Percentiles rank a stretch among this genome's conserved stretches.
Conservation (phyloP, 495 filamentous ascomycete species). For the Penicillium manginii region DNA sequence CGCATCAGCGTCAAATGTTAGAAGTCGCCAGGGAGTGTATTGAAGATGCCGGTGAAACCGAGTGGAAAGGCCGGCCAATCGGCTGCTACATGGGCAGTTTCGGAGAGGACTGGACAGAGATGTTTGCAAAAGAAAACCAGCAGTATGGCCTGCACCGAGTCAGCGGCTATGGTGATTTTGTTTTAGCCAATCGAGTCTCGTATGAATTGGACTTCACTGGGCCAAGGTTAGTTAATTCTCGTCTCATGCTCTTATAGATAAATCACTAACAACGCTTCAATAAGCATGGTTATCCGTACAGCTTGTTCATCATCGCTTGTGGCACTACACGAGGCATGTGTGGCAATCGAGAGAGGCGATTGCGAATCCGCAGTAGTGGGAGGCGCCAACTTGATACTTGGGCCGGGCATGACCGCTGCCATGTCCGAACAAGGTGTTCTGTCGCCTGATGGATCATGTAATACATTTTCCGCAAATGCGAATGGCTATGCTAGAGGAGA, state of each 20-base stretch:
- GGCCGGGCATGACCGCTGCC: slow-evolving; percentile 32
- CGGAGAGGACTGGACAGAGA: slow-evolving; percentile 42
- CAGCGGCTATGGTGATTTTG: slow-evolving; percentile 28
- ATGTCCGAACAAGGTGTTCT: slow-evolving; percentile 37
- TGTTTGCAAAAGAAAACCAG: slow-evolving; percentile 31
- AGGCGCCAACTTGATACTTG: slow-evolving; percentile 45
- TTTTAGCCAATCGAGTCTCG: slow-evolving; percentile 37
- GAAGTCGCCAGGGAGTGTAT: slow-evolving; percentile 49
- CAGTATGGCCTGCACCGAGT: slow-evolving; percentile 23
- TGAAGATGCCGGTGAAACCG: slow-evolving; percentile 46
- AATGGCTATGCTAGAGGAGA: slow-evolving; percentile 70
- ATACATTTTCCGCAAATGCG: slow-evolving; percentile 62
- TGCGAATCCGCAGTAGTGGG: slow-evolving; percentile 50
- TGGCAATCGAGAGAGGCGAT: slow-evolving; percentile 25
- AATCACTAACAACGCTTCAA: background rate
- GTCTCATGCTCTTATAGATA: too few species aligned
- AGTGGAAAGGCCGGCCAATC: slow-evolving; percentile 47
- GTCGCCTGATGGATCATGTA: slow-evolving; percentile 42
- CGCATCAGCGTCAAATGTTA: slow-evolving; percentile 58
- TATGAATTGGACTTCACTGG: slow-evolving; percentile 37
- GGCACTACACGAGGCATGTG: slow-evolving; percentile 31
- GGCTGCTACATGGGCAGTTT: slow-evolving; percentile 55
- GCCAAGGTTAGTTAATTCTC: slow-evolving; percentile 25
- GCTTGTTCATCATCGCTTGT: slow-evolving; percentile 37
- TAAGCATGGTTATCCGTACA: slow-evolving; percentile 33